phyloP scores from a whole-genome alignment of 2,329 filamentous ascomycete species.

The Botryotinia convoluta region DNA sequence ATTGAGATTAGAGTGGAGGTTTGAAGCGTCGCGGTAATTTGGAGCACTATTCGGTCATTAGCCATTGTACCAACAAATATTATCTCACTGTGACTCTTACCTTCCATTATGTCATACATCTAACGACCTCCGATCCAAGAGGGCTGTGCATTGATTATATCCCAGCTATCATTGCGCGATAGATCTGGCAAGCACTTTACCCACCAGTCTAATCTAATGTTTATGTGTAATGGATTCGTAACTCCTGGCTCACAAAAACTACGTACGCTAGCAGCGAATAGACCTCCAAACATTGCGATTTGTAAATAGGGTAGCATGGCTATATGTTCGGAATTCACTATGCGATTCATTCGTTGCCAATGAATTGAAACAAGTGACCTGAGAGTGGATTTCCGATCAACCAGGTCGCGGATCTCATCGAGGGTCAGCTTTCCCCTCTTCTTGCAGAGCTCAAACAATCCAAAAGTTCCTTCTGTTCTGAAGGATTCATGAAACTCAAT shows the following conservation, averaged over 20 bases:
- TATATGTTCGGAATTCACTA: no score
- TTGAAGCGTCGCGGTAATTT: no score
- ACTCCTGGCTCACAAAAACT: not conserved
- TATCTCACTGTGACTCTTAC: no score
- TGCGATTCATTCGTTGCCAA: not conserved
- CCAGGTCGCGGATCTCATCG: not conserved
- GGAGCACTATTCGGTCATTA: no score
- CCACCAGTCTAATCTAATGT: not conserved
- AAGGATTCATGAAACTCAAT: not conserved
- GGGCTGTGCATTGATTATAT: no score
- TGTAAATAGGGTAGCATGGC: not conserved
- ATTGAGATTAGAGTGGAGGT: no score
- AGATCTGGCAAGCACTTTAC: not conserved
- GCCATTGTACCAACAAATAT: no score
- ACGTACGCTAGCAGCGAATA: not conserved
- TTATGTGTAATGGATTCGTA: not conserved
- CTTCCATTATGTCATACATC: no score
- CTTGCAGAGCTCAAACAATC: not conserved
- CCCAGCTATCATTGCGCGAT: no score
- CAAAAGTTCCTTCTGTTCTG: not conserved
- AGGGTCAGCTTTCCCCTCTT: not conserved
- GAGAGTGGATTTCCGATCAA: not conserved
- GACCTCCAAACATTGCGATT: not conserved
- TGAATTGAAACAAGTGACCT: not conserved
- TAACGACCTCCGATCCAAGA: no score